Evolutionary conservation across 768 basidiomycete genomes (phyloP).

Genomic region (Pleurotus giganteus): DNA sequence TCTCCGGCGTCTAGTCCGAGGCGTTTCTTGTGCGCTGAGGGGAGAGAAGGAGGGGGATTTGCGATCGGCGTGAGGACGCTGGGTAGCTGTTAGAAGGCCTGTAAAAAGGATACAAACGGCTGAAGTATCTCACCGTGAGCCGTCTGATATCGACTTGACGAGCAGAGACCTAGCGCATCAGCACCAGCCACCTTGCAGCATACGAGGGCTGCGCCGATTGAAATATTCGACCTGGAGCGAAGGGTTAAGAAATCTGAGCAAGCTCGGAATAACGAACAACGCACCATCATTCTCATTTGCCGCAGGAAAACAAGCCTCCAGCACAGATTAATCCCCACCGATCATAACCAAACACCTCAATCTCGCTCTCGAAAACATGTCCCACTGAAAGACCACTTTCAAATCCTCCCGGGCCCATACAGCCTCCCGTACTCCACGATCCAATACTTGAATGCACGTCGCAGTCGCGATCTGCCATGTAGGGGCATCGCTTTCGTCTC

Average conservation of each 20-base stretch:
- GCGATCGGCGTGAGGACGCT: conserved; percentile 48
- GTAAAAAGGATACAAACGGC: neutral
- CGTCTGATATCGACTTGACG: conserved; percentile 46
- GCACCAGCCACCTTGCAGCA: conserved; percentile 55
- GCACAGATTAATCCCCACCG: conserved; percentile 45
- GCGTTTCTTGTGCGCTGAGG: conserved; percentile 16
- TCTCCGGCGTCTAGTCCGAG: conserved; percentile 30
- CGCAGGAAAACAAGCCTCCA: conserved; percentile 45
- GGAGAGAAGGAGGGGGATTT: conserved; percentile 43
- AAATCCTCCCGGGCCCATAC: conserved; percentile 41
- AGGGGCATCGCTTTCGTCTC: conserved; percentile 54
- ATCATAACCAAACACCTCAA: conserved; percentile 67
- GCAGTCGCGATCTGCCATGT: conserved; percentile 60
- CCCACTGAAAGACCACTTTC: conserved; percentile 45
- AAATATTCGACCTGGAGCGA: conserved; percentile 38
- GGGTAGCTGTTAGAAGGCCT: conserved; percentile 19
- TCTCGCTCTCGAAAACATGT: conserved; percentile 52
- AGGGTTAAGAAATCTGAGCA: conserved; percentile 1
- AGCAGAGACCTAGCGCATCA: conserved; percentile 53
- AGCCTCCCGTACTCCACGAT: conserved; percentile 50
- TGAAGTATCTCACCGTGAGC: conserved; percentile 45
- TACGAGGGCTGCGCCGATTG: conserved; percentile 34
- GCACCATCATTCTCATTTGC: conserved; percentile 25
- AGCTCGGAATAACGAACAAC: neutral
- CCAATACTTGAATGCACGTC: conserved; percentile 64